Base-by-base conservation (phyloP, 2,329 filamentous ascomycete genomes). In the Sporothrix phasma region DNA sequence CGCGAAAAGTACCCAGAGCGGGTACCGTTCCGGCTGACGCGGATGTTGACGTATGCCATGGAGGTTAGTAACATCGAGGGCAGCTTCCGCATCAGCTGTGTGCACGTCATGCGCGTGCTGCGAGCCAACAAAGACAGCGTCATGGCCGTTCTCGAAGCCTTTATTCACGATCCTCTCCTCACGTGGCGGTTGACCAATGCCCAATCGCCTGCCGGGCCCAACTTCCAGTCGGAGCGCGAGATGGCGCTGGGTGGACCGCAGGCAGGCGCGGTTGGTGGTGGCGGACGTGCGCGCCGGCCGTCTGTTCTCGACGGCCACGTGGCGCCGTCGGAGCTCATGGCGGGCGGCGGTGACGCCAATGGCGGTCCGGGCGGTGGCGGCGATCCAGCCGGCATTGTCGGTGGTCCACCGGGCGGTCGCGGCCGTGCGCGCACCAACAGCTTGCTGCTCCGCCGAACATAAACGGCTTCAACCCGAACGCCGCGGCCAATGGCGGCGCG, bases 21-120 rank as follows among this genome's bases (percentile, higher is more conserved):
- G 61, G 94, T 99, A 65, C 95, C 94, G 0, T 99, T 99, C 89
- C 88, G 95, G 65, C 81, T 99, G 56, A 99, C 94, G 2, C 86
- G 94, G 69, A 99, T 99, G 94, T 85, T 99, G 76, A 99, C 95
- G 0, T 99, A 97, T 73, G 95, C 95, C 24, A 99, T 99, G 94
- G 94, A 99, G 78, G 94, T 99, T 64, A 97, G 92, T 82, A 99
- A 99, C 73, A 99, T 99, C 69, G 94, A 99, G 76, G 94, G 94
- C 70, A 96, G 91, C 76, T 99, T 96, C 81, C 87, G 95, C 66
- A 97, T 96, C 65, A 97, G 94, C 5, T 99, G 93, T 71, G 95
- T 99, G 77, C 92, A 96, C 70, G 93, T 97, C 60, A 99, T 99
- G 94, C 86, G 94, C 66, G 92, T 99, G 15, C 80, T 99, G 68